These are phyloP conservation scores for Sclerotinia trifoliorum DNA, from an alignment of 2,329 filamentous ascomycete species.

Conservation along the genomic window DNA sequence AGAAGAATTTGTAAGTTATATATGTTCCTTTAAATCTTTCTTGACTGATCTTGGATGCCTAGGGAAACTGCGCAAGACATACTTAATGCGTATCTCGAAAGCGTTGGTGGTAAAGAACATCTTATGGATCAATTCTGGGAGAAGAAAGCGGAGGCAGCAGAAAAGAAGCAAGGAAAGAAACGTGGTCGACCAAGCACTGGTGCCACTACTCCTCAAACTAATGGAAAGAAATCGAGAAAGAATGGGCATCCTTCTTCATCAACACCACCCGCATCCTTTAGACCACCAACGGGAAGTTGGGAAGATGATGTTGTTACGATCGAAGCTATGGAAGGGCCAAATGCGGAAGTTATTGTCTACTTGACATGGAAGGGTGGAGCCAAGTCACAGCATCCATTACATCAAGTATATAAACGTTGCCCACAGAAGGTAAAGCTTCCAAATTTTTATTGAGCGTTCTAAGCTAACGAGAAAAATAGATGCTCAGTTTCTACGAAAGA, in stretches of 20 bases:
- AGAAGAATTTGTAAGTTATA: constrained; percentile 62
- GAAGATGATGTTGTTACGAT: constrained; percentile 70
- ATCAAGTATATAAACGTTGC: constrained; percentile 69
- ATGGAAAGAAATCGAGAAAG: constrained; percentile 35
- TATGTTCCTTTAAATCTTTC: constrained; percentile 12
- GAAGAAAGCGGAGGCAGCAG: constrained; percentile 35
- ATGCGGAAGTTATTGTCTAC: constrained; percentile 63
- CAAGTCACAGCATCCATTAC: constrained; percentile 71
- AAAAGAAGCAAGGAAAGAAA: constrained; percentile 57
- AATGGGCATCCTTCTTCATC: constrained; percentile 32
- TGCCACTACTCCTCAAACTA: constrained; percentile 27
- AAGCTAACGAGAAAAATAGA: constrained; percentile 36
- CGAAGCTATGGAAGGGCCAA: constrained; percentile 69
- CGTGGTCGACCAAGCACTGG: constrained; percentile 50
- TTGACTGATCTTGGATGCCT: constrained; percentile 21
- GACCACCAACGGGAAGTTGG: constrained; percentile 72
- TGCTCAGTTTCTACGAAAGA: constrained; percentile 51
- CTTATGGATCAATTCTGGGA: constrained; percentile 50
- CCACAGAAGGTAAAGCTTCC: constrained; percentile 64
- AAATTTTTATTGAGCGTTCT: background rate
- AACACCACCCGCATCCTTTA: constrained; percentile 56
- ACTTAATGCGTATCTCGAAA: constrained; percentile 61
- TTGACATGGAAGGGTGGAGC: constrained; percentile 71
- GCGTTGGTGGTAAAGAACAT: constrained; percentile 61
- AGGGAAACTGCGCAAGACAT: constrained; percentile 60